Conservation (phyloP, 805 yeast species). For the Candida argentea region DNA sequence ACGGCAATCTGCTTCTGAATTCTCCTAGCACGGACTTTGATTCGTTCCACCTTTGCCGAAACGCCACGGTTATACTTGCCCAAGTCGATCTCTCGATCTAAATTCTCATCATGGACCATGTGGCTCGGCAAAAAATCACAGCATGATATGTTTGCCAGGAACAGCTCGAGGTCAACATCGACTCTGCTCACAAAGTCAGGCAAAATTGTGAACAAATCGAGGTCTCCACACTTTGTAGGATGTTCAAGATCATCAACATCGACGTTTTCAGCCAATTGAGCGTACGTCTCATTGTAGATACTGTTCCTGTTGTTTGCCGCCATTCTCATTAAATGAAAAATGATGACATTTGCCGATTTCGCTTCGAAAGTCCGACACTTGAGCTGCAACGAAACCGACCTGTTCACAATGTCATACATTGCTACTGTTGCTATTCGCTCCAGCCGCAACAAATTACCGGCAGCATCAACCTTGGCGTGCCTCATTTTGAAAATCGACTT, state of each 20-base stretch:
- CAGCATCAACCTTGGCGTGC: conserved; percentile 18
- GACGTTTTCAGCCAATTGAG: not conserved
- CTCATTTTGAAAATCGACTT: conserved; percentile 17
- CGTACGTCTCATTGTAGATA: conserved; percentile 11
- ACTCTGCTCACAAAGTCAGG: conserved; percentile 20
- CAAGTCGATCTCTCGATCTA: conserved; percentile 20
- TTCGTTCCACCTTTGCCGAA: conserved; percentile 15
- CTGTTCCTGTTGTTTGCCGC: conserved; percentile 18
- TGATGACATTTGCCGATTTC: conserved; percentile 25
- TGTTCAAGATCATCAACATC: not conserved
- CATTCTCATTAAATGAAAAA: conserved; percentile 25
- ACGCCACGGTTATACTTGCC: conserved; percentile 30
- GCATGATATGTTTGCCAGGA: conserved; percentile 27
- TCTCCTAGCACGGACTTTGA: conserved; percentile 13
- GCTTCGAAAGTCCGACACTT: conserved; percentile 17
- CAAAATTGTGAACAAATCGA: conserved; percentile 21
- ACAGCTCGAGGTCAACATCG: conserved; percentile 14
- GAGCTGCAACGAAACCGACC: conserved; percentile 13
- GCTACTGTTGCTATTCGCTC: conserved; percentile 18
- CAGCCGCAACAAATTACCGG: conserved; percentile 19
- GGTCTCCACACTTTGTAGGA: not conserved
- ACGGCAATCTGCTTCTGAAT: conserved; percentile 12
- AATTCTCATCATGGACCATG: conserved; percentile 11
- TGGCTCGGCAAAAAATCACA: conserved; percentile 31
- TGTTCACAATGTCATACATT: conserved; percentile 15